Evolutionary conservation across 192 early-diverging fungal species (phyloP).

Genomic region (Diversispora epigaea): DNA sequence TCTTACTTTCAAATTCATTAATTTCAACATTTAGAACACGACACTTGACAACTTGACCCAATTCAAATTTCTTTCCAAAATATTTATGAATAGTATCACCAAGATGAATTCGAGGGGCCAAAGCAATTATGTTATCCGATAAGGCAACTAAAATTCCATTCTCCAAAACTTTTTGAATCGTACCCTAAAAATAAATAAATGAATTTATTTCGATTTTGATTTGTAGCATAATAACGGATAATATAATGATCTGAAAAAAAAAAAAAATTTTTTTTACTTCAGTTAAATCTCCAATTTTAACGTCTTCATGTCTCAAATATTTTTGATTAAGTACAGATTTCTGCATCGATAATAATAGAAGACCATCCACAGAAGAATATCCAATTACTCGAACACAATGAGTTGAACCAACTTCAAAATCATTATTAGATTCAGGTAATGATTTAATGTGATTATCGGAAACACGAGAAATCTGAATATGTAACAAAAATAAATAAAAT

Average conservation of each 20-base stretch:
- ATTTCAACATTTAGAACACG: constrained; percentile 62
- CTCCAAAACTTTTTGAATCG: constrained; percentile 50
- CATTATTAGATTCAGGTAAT: constrained; percentile 47
- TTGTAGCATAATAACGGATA: too few relatives aligned
- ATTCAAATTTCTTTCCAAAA: constrained; percentile 66
- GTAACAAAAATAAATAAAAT: too few relatives aligned
- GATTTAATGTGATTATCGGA: not conserved
- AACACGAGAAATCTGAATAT: too few relatives aligned
- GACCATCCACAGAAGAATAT: constrained; percentile 72
- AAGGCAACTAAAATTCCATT: constrained; percentile 59
- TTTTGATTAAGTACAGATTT: constrained; percentile 64
- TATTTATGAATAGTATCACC: constrained; percentile 71
- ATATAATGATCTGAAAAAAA: too few relatives aligned
- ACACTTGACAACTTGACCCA: constrained; percentile 73
- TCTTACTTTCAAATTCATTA: constrained; percentile 47
- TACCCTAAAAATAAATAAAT: constrained; percentile 39
- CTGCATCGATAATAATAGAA: constrained; percentile 74
- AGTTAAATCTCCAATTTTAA: constrained; percentile 61
- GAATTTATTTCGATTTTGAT: too few relatives aligned
- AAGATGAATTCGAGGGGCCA: constrained; percentile 74
- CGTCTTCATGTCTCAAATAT: constrained; percentile 68
- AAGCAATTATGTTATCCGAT: constrained; percentile 61
- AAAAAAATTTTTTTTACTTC: too few relatives aligned
- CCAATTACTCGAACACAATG: constrained; percentile 81
- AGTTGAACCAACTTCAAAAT: constrained; percentile 61